phyloP scores from a whole-genome alignment of 768 basidiomycete species.

The Tulasnella sp. region DNA sequence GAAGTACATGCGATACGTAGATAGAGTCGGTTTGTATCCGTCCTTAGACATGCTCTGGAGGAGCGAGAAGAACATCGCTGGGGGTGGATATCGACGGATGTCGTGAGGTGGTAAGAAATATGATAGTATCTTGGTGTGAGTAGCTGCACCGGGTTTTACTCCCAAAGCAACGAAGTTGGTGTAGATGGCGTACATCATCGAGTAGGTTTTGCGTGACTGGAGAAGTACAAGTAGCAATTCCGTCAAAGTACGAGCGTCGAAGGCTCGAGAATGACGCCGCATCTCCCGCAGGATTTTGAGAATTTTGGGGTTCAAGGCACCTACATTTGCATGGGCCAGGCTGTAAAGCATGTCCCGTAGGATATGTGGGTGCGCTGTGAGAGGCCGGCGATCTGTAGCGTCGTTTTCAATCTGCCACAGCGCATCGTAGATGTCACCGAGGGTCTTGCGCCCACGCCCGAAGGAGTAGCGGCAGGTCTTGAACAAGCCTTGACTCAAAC shows the following conservation, averaged over 20 bases:
- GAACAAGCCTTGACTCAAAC: neutral
- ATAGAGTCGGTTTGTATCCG: slow-evolving; percentile 18
- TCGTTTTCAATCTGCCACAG: neutral
- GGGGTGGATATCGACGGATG: neutral
- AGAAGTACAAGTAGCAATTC: neutral
- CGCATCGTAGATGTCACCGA: neutral
- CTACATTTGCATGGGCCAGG: neutral
- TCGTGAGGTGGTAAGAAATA: neutral
- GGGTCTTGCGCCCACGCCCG: neutral
- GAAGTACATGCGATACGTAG: slow-evolving; percentile 20
- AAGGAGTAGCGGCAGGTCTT: neutral
- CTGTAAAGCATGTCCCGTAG: neutral
- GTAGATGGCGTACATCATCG: neutral
- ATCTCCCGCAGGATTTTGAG: neutral
- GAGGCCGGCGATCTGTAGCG: neutral
- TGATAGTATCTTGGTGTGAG: neutral
- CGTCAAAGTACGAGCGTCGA: neutral
- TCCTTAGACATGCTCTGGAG: slow-evolving; percentile 21
- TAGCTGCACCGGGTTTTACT: neutral
- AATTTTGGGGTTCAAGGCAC: neutral
- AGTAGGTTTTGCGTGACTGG: neutral
- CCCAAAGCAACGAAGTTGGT: neutral
- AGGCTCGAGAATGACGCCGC: neutral
- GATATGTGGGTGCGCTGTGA: neutral
- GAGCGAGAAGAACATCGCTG: slow-evolving; percentile 17